Evolutionary conservation across 148 eudicot species (phyloP).

Genomic region (Oxyria digyna): DNA sequence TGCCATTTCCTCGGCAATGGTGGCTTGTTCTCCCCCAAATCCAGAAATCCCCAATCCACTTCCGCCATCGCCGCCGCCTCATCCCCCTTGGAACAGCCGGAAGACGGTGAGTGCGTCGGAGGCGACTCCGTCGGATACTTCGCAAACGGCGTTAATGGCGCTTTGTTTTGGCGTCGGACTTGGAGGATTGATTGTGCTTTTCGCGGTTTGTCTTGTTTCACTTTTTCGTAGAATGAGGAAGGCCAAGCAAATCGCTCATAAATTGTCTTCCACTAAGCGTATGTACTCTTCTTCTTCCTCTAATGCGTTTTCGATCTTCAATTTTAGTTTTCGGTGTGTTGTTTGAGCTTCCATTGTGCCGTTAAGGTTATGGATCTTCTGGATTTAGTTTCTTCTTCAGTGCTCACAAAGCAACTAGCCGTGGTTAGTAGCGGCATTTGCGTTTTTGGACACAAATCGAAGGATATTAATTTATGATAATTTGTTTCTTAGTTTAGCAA

Average conservation of each 20-base stretch:
- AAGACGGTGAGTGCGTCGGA: neutral
- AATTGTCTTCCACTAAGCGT: neutral
- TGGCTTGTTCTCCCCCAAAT: neutral
- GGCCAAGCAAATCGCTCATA: slow-evolving; percentile 9
- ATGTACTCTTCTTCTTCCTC: neutral
- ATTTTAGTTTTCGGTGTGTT: neutral
- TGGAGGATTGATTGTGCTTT: slow-evolving; percentile 47
- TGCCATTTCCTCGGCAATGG: neutral
- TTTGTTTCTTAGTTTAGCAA: slow-evolving; percentile 8
- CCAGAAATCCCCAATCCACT: too few relatives aligned
- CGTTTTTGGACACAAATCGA: neutral
- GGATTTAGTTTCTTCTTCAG: neutral
- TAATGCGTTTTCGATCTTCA: neutral
- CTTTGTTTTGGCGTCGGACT: slow-evolving; percentile 56
- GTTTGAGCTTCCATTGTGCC: neutral
- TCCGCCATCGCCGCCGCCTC: neutral
- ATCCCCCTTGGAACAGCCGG: neutral
- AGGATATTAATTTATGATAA: neutral
- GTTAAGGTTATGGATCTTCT: neutral
- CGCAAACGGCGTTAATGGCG: slow-evolving; percentile 24
- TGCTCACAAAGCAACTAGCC: neutral
- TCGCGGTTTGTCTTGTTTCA: slow-evolving; percentile 39
- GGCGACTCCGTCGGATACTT: slow-evolving; percentile 14
- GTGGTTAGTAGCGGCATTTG: neutral
- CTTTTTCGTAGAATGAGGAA: slow-evolving; percentile 32